Conservation (phyloP, 2,329 filamentous ascomycete species). For the Remersonia thermophila region DNA sequence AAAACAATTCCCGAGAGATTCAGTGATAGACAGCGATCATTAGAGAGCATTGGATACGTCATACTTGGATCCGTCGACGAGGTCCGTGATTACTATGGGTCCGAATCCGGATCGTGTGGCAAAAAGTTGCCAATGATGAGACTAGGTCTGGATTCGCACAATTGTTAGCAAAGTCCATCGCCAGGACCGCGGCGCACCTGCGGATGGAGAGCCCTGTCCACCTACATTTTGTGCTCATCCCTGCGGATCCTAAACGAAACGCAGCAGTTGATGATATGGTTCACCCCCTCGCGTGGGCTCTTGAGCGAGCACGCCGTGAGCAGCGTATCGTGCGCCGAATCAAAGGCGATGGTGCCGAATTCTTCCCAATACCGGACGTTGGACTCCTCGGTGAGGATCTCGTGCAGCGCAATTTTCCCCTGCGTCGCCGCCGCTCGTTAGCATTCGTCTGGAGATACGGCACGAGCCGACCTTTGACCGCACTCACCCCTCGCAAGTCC, state of each 20-base stretch:
- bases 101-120: conserved; percentile 55
- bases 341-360: conserved; percentile 95
- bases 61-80: no score
- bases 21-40: no score
- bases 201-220: no score
- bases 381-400: conserved; percentile 90
- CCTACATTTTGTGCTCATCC: conserved; percentile 93
- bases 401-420: conserved; percentile 90
- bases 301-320: conserved; percentile 88
- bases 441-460: not conserved
- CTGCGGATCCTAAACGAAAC: conserved; percentile 95
- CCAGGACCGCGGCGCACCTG: no score
- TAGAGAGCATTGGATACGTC: no score
- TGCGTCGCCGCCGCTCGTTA: conserved; percentile 24
- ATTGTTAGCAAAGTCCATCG: no score
- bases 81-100: no score
- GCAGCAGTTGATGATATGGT: conserved; percentile 75
- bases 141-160: conserved; percentile 60
- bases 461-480: no score
- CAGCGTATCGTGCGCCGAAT: conserved; percentile 85
- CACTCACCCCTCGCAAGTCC: conserved; percentile 72
- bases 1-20: no score
- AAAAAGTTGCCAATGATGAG: conserved; percentile 96
- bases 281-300: conserved; percentile 58
- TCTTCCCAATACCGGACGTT: conserved; percentile 98